phyloP scores from a whole-genome alignment of 495 filamentous ascomycete species.

The Podospora pseudocomata region DNA sequence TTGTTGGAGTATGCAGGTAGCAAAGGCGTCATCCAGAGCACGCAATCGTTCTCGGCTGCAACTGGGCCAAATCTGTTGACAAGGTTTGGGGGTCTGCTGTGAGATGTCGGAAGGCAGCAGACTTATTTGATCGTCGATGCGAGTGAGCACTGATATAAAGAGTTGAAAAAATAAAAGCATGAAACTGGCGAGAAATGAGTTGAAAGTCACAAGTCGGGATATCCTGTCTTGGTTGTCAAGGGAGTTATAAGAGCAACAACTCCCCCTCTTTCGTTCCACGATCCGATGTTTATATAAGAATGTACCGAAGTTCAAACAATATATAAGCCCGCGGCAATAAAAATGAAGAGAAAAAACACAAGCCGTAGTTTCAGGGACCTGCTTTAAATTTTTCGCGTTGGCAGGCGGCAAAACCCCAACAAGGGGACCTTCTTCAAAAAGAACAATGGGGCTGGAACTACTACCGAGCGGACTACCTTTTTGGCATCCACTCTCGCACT shows the following conservation, averaged over 20 bases:
- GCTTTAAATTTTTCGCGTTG: background rate
- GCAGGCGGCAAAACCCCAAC: slow-evolving; percentile 2
- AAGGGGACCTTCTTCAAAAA: slow-evolving; percentile 2
- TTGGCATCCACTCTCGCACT: background rate
- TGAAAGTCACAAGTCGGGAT: background rate
- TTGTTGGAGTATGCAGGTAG: slow-evolving; percentile 1
- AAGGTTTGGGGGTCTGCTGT: background rate
- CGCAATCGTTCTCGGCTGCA: slow-evolving; percentile 26
- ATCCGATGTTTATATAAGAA: background rate
- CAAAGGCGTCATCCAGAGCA: slow-evolving; percentile 33
- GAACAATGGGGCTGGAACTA: background rate
- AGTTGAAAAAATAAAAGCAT: slow-evolving; percentile 5
- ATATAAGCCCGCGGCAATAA: slow-evolving; percentile 1
- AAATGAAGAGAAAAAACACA: background rate
- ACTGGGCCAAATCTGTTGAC: slow-evolving; percentile 18
- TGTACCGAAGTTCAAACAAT: background rate
- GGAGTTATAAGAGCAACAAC: background rate
- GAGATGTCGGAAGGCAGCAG: background rate
- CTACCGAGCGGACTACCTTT: too few relatives aligned
- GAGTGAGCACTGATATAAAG: background rate
- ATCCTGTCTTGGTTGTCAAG: background rate
- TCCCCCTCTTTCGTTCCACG: background rate
- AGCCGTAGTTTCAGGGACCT: background rate
- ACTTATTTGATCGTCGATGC: background rate
- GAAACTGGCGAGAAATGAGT: slow-evolving; percentile 14